Evolutionary conservation across 768 basidiomycete genomes (phyloP), one percentile per base, ranked within the genome.

Genomic region (Collybia nuda): DNA sequence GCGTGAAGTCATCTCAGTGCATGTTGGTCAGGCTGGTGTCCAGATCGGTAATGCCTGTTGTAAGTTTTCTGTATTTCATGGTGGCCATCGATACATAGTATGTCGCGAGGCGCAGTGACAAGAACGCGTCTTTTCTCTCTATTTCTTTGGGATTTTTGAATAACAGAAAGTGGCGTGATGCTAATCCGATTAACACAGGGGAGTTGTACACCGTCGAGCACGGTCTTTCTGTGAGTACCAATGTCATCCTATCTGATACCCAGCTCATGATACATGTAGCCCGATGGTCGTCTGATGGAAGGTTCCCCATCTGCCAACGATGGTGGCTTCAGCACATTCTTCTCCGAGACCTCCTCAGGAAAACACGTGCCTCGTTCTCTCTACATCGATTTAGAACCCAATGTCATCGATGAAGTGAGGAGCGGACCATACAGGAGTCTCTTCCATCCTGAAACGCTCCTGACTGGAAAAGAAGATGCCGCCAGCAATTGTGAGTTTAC

Each of bases 181-280:
- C 54, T 65, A 54, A 58, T 55, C 51, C 51, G 56, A 65, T 52
- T 44, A 55, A 54, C 55, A 62, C 65, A 93, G 90, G 91, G 95
- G 95, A 97, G 72, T 85, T 98, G 55, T 99, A 98, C 78, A 97
- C 94, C 59, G 80, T 98, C 64, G 96, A 99, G 73, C 96, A 98
- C 66, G 96, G 96, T 61, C 78, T 99, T 52, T 91, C 85, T 72
- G 95, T 96, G 68, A 66, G 90, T 79, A 15, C 21, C 45, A 37
- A 19, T 50, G 41, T 15, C 37, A 28, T 49, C 18, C 32, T 14
- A 41, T 47, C 28, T 6, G 39, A 28, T 22, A 37, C 49, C 42
- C 38, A 32, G 38, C 56, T 63, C 58, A 63, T 47, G 47, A 42
- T 63, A 43, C 36, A 50, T 53, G 28, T 61, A 97, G 95, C 89